These are phyloP conservation scores for Dictyostelium firmibasis DNA, from an alignment of 78 protist genomes.

Conservation along the genomic window DNA sequence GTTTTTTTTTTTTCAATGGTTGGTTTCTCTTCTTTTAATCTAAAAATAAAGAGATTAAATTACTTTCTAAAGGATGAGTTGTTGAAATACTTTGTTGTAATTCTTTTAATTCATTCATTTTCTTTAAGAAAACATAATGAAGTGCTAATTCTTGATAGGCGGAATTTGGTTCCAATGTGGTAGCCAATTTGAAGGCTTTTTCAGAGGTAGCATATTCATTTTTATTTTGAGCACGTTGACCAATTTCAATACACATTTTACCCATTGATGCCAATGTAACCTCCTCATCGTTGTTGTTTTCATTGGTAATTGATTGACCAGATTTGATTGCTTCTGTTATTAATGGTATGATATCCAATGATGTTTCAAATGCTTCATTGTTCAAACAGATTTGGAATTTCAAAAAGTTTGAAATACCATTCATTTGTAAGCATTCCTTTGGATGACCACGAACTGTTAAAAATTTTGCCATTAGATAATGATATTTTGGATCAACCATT, in stretches of 20 bases:
- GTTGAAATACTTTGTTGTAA: conserved; percentile 52
- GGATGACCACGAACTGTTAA: conserved; percentile 66
- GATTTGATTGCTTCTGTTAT: conserved; percentile 9
- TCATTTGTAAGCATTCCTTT: conserved; percentile 26
- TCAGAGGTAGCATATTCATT: background rate
- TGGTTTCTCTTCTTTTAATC: conserved; percentile 22
- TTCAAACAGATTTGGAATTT: conserved; percentile 52
- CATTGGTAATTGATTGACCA: conserved; percentile 19
- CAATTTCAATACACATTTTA: conserved; percentile 74
- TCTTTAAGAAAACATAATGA: conserved; percentile 17
- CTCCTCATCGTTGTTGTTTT: conserved; percentile 22
- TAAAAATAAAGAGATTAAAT: conserved; percentile 62
- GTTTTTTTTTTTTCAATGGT: background rate
- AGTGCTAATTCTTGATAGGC: conserved; percentile 68
- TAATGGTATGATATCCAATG: conserved; percentile 41
- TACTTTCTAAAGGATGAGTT: conserved; percentile 44
- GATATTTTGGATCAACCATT: conserved; percentile 73
- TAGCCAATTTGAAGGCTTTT: conserved; percentile 56
- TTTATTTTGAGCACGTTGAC: conserved; percentile 32
- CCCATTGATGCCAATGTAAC: conserved; percentile 4
- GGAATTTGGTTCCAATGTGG: conserved; percentile 49
- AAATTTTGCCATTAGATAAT: conserved; percentile 64
- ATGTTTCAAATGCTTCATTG: conserved; percentile 17
- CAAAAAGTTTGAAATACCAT: conserved; percentile 50
- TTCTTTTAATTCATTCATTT: conserved; percentile 36